Evolutionary conservation across 495 filamentous ascomycete species (phyloP).

Genomic region (Trichodelitschia bisporula): DNA sequence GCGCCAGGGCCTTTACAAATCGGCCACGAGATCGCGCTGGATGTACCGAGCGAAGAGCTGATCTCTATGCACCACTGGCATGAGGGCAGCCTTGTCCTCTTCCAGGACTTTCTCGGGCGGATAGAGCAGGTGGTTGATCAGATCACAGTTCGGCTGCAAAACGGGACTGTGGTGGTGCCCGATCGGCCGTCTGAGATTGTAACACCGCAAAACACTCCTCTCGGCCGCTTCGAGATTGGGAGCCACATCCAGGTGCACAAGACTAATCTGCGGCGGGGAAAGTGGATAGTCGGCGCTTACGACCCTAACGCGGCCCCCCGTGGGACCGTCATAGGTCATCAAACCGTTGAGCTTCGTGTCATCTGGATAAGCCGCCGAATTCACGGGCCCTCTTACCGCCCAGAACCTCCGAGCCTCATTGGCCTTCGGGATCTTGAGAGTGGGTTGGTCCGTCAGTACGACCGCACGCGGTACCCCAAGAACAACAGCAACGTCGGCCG

Average conservation of each 20-base stretch:
- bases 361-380: conserved; percentile 20
- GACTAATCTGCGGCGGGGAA: conserved; percentile 23
- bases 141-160: conserved; percentile 11
- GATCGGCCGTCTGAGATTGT: conserved; percentile 13
- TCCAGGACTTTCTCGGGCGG: conserved; percentile 16
- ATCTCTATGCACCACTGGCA: conserved; percentile 8
- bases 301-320: conserved; percentile 17
- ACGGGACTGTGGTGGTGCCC: conserved; percentile 16
- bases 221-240: conserved; percentile 14
- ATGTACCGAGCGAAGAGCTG: conserved; percentile 12
- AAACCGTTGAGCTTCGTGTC: conserved; percentile 21
- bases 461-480: conserved; percentile 2
- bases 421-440: conserved; percentile 15
- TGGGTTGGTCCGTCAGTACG: conserved; percentile 8
- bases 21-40: too few relatives aligned
- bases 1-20: too few relatives aligned
- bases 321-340: too few relatives aligned
- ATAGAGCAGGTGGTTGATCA: conserved; percentile 10
- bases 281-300: conserved; percentile 25
- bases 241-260: conserved; percentile 24
- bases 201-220: conserved; percentile 4
- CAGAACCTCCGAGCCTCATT: background rate
- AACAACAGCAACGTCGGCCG: too few relatives aligned
- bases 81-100: conserved; percentile 14
- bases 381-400: conserved; percentile 19